Percentiles rank a stretch among this genome's conserved stretches.
Evolutionary conservation across 352 stramenopile genomes (phyloP).

Genomic region (Phytophthora nicotianae): DNA sequence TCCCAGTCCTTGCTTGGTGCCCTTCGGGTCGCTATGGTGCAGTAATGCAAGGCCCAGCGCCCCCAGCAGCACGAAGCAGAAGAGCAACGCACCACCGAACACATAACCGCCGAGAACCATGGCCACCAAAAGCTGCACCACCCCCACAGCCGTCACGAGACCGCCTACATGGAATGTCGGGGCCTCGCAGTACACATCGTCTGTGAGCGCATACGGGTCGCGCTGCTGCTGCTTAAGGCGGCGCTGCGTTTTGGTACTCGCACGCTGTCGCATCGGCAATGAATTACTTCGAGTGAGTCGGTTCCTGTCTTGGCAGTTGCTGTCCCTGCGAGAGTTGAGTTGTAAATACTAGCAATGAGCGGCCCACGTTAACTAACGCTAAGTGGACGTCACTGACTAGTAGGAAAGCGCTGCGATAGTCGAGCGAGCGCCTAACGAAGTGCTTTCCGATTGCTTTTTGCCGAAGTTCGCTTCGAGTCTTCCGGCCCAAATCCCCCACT

Average conservation of each 20-base stretch:
- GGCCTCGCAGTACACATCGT: slow-evolving; percentile 26
- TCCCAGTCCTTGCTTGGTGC: slow-evolving; percentile 19
- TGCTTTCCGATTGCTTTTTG: slow-evolving; percentile 17
- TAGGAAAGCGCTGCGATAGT: slow-evolving; percentile 24
- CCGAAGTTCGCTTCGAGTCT: slow-evolving; percentile 19
- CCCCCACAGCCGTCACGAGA: slow-evolving; percentile 39
- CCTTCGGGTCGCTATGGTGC: slow-evolving; percentile 15
- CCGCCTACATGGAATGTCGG: slow-evolving; percentile 46
- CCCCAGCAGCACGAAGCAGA: slow-evolving; percentile 37
- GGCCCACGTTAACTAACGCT: slow-evolving; percentile 5
- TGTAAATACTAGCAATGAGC: slow-evolving; percentile 31
- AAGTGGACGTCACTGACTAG: slow-evolving; percentile 32
- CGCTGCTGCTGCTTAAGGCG: slow-evolving; percentile 37
- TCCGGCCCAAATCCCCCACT: slow-evolving; percentile 34
- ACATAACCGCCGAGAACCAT: slow-evolving; percentile 38
- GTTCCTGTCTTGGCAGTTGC: slow-evolving; percentile 2
- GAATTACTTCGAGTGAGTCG: slow-evolving; percentile 6
- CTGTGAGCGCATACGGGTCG: slow-evolving; percentile 36
- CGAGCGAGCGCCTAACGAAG: slow-evolving; percentile 15
- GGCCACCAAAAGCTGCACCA: slow-evolving; percentile 37
- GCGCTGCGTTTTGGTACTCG: slow-evolving; percentile 41
- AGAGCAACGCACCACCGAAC: slow-evolving; percentile 47
- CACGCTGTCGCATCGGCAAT: slow-evolving; percentile 32
- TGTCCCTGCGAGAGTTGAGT: background rate
- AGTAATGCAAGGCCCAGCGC: slow-evolving; percentile 28